These are phyloP conservation scores for Geotrichum fermentans DNA, from an alignment of 1,139 yeast genomes.

Conservation along the genomic window DNA sequence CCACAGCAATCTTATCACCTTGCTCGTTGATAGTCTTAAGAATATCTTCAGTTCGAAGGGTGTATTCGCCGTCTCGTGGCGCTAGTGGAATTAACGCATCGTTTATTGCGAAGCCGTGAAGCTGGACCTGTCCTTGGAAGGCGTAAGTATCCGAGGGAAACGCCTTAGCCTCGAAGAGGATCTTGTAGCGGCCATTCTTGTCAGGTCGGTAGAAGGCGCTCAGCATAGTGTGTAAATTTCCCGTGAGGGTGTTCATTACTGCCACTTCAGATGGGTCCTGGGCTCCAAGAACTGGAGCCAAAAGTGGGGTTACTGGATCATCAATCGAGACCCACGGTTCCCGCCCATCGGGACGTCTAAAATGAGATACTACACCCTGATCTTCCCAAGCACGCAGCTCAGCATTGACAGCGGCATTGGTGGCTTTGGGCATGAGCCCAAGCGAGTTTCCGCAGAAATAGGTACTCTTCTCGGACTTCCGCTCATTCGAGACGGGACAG, in stretches of 20 bases:
- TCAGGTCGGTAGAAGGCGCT: slow-evolving; percentile 69
- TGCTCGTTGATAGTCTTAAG: slow-evolving; percentile 50
- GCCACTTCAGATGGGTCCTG: slow-evolving; percentile 63
- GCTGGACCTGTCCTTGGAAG: slow-evolving; percentile 62
- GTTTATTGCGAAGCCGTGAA: slow-evolving; percentile 56
- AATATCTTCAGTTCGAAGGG: slow-evolving; percentile 60
- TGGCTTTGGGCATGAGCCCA: slow-evolving; percentile 75
- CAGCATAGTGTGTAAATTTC: slow-evolving; percentile 70
- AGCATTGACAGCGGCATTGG: slow-evolving; percentile 51
- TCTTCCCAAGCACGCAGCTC: slow-evolving; percentile 80
- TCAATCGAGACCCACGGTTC: slow-evolving; percentile 80
- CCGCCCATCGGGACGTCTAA: slow-evolving; percentile 49
- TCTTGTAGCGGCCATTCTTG: slow-evolving; percentile 52
- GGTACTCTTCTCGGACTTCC: slow-evolving; percentile 35
- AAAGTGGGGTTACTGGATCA: slow-evolving; percentile 60
- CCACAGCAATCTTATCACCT: slow-evolving; percentile 63
- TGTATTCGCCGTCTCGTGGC: slow-evolving; percentile 54
- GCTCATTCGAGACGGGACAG: slow-evolving; percentile 11
- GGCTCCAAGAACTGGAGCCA: slow-evolving; percentile 78
- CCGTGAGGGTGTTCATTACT: slow-evolving; percentile 79
- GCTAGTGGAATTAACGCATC: slow-evolving; percentile 59
- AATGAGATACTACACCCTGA: slow-evolving; percentile 82
- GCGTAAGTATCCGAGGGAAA: slow-evolving; percentile 93
- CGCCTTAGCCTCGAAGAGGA: slow-evolving; percentile 77
- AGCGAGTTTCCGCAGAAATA: slow-evolving; percentile 89